Evolutionary conservation across 495 filamentous ascomycete genomes (phyloP), one percentile per base, ranked within the genome.

Genomic region (Gamarada debralockiae): DNA sequence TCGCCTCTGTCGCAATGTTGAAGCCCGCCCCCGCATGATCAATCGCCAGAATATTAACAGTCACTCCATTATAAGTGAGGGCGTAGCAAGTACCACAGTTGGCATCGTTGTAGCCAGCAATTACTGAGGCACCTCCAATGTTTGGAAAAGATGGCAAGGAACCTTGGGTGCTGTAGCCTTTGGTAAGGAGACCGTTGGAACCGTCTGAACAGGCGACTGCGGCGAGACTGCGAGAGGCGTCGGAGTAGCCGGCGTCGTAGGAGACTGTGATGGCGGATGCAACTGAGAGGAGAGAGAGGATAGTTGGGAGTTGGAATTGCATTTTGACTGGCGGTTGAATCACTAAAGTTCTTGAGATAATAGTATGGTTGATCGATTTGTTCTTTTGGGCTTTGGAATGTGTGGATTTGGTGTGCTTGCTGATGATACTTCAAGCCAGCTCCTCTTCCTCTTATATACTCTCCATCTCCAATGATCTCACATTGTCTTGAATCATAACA

Each of bases 51-150:
- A 92, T 67, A 60, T 82, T 75, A 69, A 92, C 76, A 17, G 73
- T 82, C 49, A 72, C 68, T 58, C 78, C 74, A 20, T 72, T 65
- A 65, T 78, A 92, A 13, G 71, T 74, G 41, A 89, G 67, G 40
- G 67, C 48, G 70, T 82, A 92, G 75, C 87, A 92, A 9, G 77
- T 78, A 49, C 88, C 87, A 69, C 88, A 92, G 45, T 58, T 64
- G 5, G 70, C 48, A 12, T 71, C 74, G 65, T 76, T 83, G 81
- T 79, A 86, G 31, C 76, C 80, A 2, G 64, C 57, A 18, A 90
- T 73, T 22, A 78, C 80, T 27, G 73, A 70, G 1, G 76, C 70
- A 47, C 81, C 86, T n/a, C 82, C 86, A 53, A 90, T 79, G 59
- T 72, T 66, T 1, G 79, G 75, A 71, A 82, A 87, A 8, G 44